Evolutionary conservation across 2,329 filamentous ascomycete genomes (phyloP).

Genomic region (Sporothrix sp.): DNA sequence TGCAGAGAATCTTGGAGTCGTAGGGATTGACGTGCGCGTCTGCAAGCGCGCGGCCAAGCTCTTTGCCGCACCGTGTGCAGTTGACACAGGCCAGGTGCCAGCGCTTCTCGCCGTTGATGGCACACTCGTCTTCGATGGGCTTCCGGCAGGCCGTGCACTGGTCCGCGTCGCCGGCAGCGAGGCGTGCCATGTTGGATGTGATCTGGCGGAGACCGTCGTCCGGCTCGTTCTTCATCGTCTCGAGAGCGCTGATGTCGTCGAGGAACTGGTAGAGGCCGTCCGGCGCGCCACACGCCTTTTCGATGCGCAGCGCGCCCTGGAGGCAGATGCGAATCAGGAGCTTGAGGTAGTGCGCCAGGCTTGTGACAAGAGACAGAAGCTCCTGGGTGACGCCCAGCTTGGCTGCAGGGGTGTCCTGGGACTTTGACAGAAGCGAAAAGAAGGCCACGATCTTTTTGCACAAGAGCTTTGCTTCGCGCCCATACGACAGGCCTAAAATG

Average conservation of each 20-base stretch:
- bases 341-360: slow-evolving; percentile 93
- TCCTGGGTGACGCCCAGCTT: slow-evolving; percentile 96
- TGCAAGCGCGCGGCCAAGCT: slow-evolving; percentile 58
- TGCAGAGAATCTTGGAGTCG: slow-evolving; percentile 63
- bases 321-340: slow-evolving; percentile 94
- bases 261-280: slow-evolving; percentile 76
- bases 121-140: slow-evolving; percentile 91
- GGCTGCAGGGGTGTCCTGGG: slow-evolving; percentile 78
- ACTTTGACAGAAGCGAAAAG: slow-evolving; percentile 89
- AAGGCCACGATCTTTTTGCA: slow-evolving; percentile 99
- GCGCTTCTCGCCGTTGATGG: slow-evolving; percentile 60
- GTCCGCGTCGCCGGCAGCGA: slow-evolving; percentile 71
- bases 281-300: slow-evolving; percentile 67
- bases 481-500: slow-evolving; percentile 70
- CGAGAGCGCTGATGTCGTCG: slow-evolving; percentile 74
- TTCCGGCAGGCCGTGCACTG: slow-evolving; percentile 73
- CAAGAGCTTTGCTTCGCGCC: slow-evolving; percentile 93
- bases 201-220: slow-evolving; percentile 50
- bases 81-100: slow-evolving; percentile 79
- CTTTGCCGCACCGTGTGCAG: slow-evolving; percentile 55
- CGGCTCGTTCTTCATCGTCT: slow-evolving; percentile 56
- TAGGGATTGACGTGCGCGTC: slow-evolving; percentile 62
- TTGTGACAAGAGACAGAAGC: slow-evolving; percentile 92
- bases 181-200: slow-evolving; percentile 52
- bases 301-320: slow-evolving; percentile 82